Percentiles rank a stretch among this genome's conserved stretches.
phyloP scores from a whole-genome alignment of 495 filamentous ascomycete species.

The Cercophora samala region DNA sequence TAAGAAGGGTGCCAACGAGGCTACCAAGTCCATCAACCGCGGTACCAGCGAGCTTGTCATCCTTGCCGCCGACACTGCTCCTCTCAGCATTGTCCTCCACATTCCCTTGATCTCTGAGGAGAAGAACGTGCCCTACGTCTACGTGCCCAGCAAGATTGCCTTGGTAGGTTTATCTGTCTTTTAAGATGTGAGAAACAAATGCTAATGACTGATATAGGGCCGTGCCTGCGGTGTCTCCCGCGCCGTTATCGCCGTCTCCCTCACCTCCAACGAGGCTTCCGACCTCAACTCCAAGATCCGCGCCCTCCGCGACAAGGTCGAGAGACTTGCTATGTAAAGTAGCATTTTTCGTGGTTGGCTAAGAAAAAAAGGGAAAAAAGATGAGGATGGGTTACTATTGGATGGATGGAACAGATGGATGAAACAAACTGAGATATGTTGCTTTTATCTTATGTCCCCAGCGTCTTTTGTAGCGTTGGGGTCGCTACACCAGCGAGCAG shows the following conservation, averaged over 20 bases:
- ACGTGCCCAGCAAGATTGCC: slow-evolving; percentile 48
- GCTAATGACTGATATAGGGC: slow-evolving; percentile 47
- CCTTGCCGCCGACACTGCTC: slow-evolving; percentile 80
- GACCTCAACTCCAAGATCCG: slow-evolving; percentile 84
- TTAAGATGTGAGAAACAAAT: neutral
- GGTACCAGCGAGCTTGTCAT: slow-evolving; percentile 86
- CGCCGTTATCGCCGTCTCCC: slow-evolving; percentile 79
- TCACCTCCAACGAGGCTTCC: slow-evolving; percentile 89
- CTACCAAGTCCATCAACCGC: slow-evolving; percentile 85
- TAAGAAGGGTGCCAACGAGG: slow-evolving; percentile 73
- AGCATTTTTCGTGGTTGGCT: neutral
- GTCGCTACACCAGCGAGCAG: neutral
- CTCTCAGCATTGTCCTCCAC: slow-evolving; percentile 88
- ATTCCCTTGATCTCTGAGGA: slow-evolving; percentile 68
- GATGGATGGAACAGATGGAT: neutral
- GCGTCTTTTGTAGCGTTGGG: neutral
- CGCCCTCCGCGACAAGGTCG: slow-evolving; percentile 87
- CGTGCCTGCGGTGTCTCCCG: slow-evolving; percentile 80
- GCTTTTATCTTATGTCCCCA: neutral
- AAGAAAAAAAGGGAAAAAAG: neutral
- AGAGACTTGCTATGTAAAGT: slow-evolving; percentile 88
- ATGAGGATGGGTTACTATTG: neutral
- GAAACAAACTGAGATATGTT: neutral
- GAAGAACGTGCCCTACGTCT: slow-evolving; percentile 65
- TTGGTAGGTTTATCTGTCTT: slow-evolving; percentile 5